Evolutionary conservation across 371 early-diverging fungal genomes (phyloP).

Genomic region (Saksenaea oblongispora): DNA sequence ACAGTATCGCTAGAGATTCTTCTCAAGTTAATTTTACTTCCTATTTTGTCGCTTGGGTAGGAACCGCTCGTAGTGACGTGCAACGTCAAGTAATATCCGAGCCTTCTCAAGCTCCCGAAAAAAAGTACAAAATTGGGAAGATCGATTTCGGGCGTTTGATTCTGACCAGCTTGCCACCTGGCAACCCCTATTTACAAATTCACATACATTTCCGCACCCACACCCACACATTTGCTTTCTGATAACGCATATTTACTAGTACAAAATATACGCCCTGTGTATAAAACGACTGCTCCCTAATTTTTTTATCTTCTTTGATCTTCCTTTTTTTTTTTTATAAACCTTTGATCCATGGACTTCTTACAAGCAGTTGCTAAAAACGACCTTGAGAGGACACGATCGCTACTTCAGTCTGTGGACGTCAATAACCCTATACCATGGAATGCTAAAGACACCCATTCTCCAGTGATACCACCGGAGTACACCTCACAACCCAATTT

Average conservation of each 20-base stretch:
- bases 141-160: neutral
- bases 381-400: conserved; percentile 48
- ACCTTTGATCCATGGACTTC: conserved; percentile 45
- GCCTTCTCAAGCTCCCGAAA: no score
- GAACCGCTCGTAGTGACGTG: no score
- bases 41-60: no score
- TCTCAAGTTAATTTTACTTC: no score
- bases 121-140: no score
- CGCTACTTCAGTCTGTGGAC: conserved; percentile 47
- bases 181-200: neutral
- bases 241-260: neutral
- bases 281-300: neutral
- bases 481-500: conserved; percentile 30
- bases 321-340: conserved; percentile 5
- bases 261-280: neutral
- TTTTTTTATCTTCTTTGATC: conserved; percentile 3
- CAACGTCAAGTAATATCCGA: no score
- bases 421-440: conserved; percentile 56
- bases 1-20: no score
- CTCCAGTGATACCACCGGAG: conserved; percentile 44
- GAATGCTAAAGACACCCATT: conserved; percentile 47
- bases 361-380: conserved; percentile 51
- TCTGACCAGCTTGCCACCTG: neutral
- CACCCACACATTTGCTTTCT: neutral
- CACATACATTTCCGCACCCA: neutral